These are phyloP conservation scores for Fusarium poae DNA, from an alignment of 2,329 filamentous ascomycete species.

Conservation along the genomic window DNA sequence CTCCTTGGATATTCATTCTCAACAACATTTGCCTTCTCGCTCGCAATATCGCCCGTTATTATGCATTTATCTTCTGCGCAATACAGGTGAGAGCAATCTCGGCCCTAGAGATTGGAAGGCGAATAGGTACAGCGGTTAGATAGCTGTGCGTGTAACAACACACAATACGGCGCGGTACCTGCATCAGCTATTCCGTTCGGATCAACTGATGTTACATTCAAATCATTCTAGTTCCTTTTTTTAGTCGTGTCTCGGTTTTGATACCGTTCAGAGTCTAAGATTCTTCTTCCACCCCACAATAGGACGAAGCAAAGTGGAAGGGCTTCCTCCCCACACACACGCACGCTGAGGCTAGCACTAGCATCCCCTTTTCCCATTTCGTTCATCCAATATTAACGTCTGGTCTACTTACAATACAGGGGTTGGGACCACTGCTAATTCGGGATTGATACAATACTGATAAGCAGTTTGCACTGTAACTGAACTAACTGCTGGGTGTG, in stretches of 20 bases:
- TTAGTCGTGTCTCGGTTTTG: conserved; percentile 42
- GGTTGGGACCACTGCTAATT: background rate
- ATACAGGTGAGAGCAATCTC: conserved; percentile 20
- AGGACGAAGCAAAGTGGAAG: conserved; percentile 32
- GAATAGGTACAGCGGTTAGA: conserved; percentile 3
- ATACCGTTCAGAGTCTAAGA: conserved; percentile 41
- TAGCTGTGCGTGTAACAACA: background rate
- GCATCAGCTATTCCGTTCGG: background rate
- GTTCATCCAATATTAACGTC: conserved; percentile 1
- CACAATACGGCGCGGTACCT: background rate
- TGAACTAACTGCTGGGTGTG: background rate
- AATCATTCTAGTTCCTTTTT: conserved; percentile 20
- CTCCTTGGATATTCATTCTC: background rate
- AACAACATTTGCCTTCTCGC: conserved; percentile 3
- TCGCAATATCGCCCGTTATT: conserved; percentile 7
- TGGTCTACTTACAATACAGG: background rate
- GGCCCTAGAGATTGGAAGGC: conserved; percentile 11
- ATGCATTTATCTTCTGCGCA: conserved; percentile 11
- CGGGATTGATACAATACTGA: background rate
- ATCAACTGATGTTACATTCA: conserved; percentile 11
- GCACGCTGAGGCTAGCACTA: conserved; percentile 11
- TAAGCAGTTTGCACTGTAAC: background rate
- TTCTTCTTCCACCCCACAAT: conserved; percentile 27
- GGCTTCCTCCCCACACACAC: conserved; percentile 24
- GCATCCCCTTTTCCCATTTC: conserved; percentile 30